These are phyloP conservation scores for Alternaria sp. DNA, from an alignment of 2,329 filamentous ascomycete species.

Conservation along the genomic window DNA sequence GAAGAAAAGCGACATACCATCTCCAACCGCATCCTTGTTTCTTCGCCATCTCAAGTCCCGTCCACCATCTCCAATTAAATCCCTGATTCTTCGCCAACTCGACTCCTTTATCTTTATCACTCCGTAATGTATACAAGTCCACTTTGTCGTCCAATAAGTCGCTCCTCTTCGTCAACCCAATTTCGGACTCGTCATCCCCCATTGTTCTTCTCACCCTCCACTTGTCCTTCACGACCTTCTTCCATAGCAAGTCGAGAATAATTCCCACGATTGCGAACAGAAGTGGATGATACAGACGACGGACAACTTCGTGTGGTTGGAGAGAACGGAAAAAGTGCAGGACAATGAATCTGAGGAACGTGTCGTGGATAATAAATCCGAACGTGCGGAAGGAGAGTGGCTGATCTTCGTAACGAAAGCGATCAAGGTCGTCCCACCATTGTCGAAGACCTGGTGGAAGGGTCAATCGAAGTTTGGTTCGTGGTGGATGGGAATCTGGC, in stretches of 20 bases:
- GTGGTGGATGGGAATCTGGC: neutral
- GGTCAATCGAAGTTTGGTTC: neutral
- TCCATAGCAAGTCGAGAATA: neutral
- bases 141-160: neutral
- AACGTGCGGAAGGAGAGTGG: neutral
- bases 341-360: neutral
- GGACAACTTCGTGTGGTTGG: accelerated
- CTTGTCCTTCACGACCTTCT: neutral
- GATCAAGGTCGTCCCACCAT: neutral
- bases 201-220: neutral
- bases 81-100: neutral
- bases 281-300: neutral
- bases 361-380: neutral
- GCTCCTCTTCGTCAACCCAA: neutral
- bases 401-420: neutral
- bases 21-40: neutral
- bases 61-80: neutral
- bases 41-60: neutral
- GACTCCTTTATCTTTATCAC: neutral
- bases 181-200: neutral
- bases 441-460: neutral
- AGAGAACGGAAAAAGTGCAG: neutral
- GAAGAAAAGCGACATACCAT: neutral
- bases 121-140: neutral
- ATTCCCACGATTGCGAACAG: neutral